Percentiles rank a stretch among this genome's conserved stretches.
Evolutionary conservation across 2,329 filamentous ascomycete genomes (phyloP).

Genomic region (Colletotrichum tropicale): DNA sequence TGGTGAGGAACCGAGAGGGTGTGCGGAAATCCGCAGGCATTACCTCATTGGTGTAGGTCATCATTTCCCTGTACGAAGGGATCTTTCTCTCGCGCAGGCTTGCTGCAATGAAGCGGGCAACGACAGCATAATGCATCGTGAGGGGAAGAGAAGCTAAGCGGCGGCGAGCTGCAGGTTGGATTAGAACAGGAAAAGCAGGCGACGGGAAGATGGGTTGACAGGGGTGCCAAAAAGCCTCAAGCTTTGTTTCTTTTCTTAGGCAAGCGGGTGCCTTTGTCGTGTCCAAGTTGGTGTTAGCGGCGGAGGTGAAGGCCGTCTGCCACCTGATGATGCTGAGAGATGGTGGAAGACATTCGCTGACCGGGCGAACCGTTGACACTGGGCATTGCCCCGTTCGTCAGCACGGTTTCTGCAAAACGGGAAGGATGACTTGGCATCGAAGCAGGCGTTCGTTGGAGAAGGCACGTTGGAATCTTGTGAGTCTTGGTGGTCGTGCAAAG

Average conservation of each 20-base stretch:
- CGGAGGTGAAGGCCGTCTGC: not conserved
- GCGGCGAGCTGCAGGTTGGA: not conserved
- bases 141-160: not conserved
- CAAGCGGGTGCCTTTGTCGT: not conserved
- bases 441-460: not conserved
- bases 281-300: not conserved
- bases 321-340: not conserved
- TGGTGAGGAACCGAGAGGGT: not conserved
- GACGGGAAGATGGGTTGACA: not conserved
- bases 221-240: slow-evolving; percentile 1
- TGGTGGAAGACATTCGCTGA: not conserved
- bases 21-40: not conserved
- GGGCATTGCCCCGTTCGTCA: too few relatives aligned
- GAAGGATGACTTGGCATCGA: not conserved
- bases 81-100: not conserved
- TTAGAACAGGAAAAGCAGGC: not conserved
- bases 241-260: slow-evolving; percentile 7
- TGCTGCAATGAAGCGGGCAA: not conserved
- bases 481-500: not conserved
- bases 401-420: not conserved
- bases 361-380: not conserved
- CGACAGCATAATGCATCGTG: slow-evolving; percentile 1
- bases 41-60: not conserved
- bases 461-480: not conserved
- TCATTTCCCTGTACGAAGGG: not conserved